These are phyloP conservation scores for Hansenula anomala DNA, from an alignment of 1,139 yeast genomes.

Conservation along the genomic window DNA sequence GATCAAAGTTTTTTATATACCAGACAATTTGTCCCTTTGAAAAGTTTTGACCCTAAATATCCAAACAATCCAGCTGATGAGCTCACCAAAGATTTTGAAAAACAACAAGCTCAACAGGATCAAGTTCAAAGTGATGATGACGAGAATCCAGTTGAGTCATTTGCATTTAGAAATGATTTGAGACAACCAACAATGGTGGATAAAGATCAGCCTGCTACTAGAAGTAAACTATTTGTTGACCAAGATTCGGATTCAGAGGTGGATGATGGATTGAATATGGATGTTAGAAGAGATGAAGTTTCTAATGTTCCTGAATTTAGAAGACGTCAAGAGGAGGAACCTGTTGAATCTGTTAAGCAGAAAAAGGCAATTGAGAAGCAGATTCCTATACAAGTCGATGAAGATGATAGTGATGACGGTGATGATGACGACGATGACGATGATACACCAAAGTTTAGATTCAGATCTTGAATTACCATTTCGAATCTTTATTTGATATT, in stretches of 20 bases:
- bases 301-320: slow-evolving; percentile 13
- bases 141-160: slow-evolving; percentile 3
- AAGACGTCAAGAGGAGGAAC: slow-evolving; percentile 2
- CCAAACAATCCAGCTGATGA: slow-evolving; percentile 1
- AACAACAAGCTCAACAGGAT: background rate
- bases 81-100: background rate
- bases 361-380: background rate
- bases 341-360: slow-evolving; percentile 1
- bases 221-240: slow-evolving; percentile 13
- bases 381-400: slow-evolving; percentile 2
- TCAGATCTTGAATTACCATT: slow-evolving; percentile 26
- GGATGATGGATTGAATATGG: slow-evolving; percentile 23
- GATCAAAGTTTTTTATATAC: slow-evolving; percentile 21
- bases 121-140: background rate
- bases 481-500: too few species aligned
- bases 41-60: slow-evolving; percentile 11
- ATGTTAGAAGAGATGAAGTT: slow-evolving; percentile 7
- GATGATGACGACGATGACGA: slow-evolving; percentile 28
- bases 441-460: slow-evolving; percentile 33
- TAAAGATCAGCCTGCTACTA: background rate
- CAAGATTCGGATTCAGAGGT: slow-evolving; percentile 11
- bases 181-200: slow-evolving; percentile 2
- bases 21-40: slow-evolving; percentile 19
- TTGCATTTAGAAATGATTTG: slow-evolving; percentile 1
- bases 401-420: slow-evolving; percentile 5